phyloP scores from a whole-genome alignment of 495 filamentous ascomycete genomes.

The Talaromyces thailandensis region DNA sequence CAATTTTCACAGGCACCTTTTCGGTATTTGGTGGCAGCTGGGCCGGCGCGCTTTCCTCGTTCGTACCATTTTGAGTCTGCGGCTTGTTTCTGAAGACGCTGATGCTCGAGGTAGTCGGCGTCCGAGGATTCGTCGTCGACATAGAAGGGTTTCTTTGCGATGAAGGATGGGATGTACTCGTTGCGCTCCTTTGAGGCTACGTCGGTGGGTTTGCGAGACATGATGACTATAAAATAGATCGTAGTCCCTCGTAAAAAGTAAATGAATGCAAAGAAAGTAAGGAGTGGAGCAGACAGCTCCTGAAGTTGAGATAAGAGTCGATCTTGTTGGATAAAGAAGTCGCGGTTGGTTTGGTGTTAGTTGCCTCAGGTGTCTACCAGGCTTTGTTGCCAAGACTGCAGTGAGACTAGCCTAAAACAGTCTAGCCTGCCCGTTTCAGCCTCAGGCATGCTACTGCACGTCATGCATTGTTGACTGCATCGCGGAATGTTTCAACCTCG shows the following conservation, averaged over 20 bases:
- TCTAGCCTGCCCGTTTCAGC: background rate
- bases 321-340: background rate
- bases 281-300: background rate
- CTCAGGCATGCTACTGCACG: slow-evolving; percentile 8
- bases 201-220: slow-evolving; percentile 42
- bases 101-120: slow-evolving; percentile 93
- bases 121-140: slow-evolving; percentile 68
- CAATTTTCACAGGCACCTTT: slow-evolving; percentile 98
- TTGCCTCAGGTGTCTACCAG: background rate
- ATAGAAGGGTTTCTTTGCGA: slow-evolving; percentile 97
- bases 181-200: slow-evolving; percentile 68
- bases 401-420: background rate
- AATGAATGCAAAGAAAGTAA: background rate
- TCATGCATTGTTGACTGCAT: slow-evolving; percentile 3
- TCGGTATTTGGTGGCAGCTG: slow-evolving; percentile 89
- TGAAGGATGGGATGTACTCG: slow-evolving; percentile 98
- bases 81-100: slow-evolving; percentile 66
- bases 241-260: background rate
- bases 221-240: slow-evolving; percentile 10
- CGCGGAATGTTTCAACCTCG: background rate
- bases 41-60: slow-evolving; percentile 67
- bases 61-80: slow-evolving; percentile 82
- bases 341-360: background rate
- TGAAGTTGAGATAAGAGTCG: background rate
- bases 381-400: background rate